Conservation (phyloP, 2,329 filamentous ascomycete genomes). For the Xylariaceae sp. region DNA sequence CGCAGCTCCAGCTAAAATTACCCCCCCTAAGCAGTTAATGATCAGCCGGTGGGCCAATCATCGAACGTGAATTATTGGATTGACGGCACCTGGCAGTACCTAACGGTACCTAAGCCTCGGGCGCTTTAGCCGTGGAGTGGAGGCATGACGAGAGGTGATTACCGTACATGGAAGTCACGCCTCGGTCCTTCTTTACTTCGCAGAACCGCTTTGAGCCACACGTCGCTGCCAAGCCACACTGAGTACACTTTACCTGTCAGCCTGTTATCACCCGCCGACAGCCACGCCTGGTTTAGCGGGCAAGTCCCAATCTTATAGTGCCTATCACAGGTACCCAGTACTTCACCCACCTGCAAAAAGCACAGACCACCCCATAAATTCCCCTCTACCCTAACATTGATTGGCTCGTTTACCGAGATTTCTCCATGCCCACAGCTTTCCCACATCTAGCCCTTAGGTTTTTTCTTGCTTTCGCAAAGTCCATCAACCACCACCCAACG, state of each 20-base stretch:
- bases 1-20: conserved; percentile 16
- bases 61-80: conserved; percentile 1
- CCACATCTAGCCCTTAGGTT: conserved; percentile 24
- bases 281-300: no score
- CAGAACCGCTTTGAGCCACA: neutral
- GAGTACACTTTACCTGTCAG: neutral
- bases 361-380: conserved; percentile 18
- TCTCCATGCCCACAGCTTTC: conserved; percentile 28
- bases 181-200: neutral
- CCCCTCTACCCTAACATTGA: conserved; percentile 25
- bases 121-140: no score
- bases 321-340: neutral
- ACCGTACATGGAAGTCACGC: neutral
- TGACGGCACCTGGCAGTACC: neutral
- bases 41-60: conserved; percentile 13
- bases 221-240: neutral
- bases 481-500: conserved; percentile 26
- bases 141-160: neutral
- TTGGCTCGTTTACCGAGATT: conserved; percentile 31
- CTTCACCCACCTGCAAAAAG: conserved; percentile 2
- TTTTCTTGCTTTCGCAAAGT: conserved; percentile 29
- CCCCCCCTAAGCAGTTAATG: conserved; percentile 3
- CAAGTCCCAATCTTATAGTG: neutral
- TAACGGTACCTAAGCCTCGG: no score
- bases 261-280: neutral